These are phyloP conservation scores for Fusarium sp. DNA, from an alignment of 2,329 filamentous ascomycete genomes.

Conservation along the genomic window DNA sequence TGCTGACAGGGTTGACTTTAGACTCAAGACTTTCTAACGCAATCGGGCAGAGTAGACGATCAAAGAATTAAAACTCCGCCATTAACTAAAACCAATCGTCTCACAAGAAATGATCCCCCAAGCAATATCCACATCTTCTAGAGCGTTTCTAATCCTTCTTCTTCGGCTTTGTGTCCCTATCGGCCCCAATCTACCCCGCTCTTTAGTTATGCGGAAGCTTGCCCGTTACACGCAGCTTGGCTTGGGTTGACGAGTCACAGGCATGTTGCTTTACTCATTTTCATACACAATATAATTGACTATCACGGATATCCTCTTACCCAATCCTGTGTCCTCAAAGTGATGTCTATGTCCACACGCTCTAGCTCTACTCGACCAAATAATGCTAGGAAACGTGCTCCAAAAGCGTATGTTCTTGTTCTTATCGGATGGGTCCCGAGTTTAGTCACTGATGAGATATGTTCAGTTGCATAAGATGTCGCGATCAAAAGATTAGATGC, in stretches of 20 bases:
- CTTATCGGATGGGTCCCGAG: neutral
- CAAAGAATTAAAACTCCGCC: conserved; percentile 14
- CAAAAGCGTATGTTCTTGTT: conserved; percentile 29
- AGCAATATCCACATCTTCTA: conserved; percentile 24
- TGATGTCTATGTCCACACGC: conserved; percentile 23
- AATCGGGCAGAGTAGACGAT: conserved; percentile 33
- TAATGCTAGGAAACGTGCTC: conserved; percentile 27
- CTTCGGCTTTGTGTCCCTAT: conserved; percentile 9
- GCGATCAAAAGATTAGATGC: conserved; percentile 38
- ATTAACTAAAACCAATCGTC: conserved; percentile 5
- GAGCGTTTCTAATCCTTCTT: conserved; percentile 6
- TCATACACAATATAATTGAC: conserved; percentile 7
- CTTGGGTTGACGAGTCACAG: neutral
- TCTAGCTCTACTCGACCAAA: conserved; percentile 14
- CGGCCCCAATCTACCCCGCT: conserved; percentile 23
- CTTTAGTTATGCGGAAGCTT: conserved; percentile 2
- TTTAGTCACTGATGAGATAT: neutral
- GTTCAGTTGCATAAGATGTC: conserved; percentile 32
- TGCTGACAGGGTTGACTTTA: neutral
- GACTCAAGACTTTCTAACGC: conserved; percentile 17
- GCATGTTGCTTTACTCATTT: neutral
- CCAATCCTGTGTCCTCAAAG: neutral
- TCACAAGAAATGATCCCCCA: neutral
- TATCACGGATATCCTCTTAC: neutral
- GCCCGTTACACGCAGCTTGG: neutral